These are phyloP conservation scores for Auxenochlorella pyrenoidosa DNA, from an alignment of 139 green algal genomes.

Conservation along the genomic window DNA sequence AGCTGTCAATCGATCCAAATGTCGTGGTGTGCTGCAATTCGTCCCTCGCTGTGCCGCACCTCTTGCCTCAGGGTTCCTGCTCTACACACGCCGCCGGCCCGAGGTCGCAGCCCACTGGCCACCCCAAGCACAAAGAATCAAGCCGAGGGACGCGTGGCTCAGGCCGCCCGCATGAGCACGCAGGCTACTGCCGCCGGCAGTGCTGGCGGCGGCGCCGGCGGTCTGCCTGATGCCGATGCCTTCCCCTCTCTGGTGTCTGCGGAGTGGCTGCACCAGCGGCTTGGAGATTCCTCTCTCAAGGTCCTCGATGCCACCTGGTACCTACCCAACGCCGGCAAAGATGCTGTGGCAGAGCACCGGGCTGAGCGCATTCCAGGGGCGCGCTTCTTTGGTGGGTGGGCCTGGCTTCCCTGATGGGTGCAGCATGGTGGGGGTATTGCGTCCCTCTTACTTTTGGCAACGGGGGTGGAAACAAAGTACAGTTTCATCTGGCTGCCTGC, in stretches of 20 bases:
- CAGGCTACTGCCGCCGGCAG: too few species aligned
- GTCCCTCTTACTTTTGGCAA: not conserved
- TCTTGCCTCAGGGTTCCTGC: too few species aligned
- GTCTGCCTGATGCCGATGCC: not conserved
- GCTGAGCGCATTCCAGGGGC: constrained; percentile 74
- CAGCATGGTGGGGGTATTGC: not conserved
- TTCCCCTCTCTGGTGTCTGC: constrained; percentile 54
- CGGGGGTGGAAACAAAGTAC: not conserved
- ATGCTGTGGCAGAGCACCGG: constrained; percentile 69
- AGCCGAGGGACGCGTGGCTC: not conserved
- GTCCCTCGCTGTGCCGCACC: too few species aligned
- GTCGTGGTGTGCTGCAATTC: too few species aligned
- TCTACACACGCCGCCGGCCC: not conserved
- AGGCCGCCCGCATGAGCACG: not conserved
- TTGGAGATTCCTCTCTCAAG: constrained; percentile 44
- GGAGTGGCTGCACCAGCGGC: constrained; percentile 66
- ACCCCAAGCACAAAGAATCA: not conserved
- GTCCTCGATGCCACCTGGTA: constrained; percentile 84
- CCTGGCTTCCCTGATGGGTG: not conserved
- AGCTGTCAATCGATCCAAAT: too few species aligned
- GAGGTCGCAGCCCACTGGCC: not conserved
- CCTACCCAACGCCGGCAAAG: constrained; percentile 25
- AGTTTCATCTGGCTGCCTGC: constrained; percentile 16
- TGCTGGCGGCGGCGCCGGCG: not conserved
- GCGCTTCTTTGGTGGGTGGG: constrained; percentile 66